Conservation (phyloP, 1,284 basidiomycete species). For the Rhizoctonia solani region DNA sequence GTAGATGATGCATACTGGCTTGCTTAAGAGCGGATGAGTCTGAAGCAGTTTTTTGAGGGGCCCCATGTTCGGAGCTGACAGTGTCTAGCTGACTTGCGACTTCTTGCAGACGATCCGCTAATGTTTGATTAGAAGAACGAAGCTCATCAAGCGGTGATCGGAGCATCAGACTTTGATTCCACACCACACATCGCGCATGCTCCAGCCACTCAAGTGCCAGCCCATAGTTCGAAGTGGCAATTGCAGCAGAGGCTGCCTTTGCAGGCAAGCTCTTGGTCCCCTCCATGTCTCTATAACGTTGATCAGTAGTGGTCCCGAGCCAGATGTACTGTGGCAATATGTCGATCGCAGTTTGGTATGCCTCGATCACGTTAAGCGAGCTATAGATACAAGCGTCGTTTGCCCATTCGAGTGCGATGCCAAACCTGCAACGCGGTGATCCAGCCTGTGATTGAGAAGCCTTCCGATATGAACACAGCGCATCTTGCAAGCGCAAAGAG, state of each 20-base stretch:
- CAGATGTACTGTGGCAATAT: slow-evolving; percentile 28
- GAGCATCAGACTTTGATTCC: neutral
- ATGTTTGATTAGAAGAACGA: neutral
- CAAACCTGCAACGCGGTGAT: neutral
- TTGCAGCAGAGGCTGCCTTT: slow-evolving; percentile 14
- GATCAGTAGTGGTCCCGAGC: neutral
- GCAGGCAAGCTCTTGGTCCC: slow-evolving; percentile 1
- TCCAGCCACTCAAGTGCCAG: neutral
- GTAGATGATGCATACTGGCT: neutral
- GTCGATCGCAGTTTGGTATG: slow-evolving; percentile 2
- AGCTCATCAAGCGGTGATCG: neutral
- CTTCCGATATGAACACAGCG: neutral
- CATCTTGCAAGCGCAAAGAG: no score
- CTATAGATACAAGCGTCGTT: neutral
- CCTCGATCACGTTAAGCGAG: neutral
- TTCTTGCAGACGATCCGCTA: neutral
- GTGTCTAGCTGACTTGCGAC: neutral
- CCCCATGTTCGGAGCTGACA: neutral
- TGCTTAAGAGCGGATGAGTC: neutral
- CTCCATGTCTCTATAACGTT: neutral
- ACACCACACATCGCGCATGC: neutral
- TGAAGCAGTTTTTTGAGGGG: neutral
- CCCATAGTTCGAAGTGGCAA: neutral
- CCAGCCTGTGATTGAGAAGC: neutral
- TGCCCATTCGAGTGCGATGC: neutral